Conservation (phyloP, 2,329 filamentous ascomycete species). For the Aspergillus spinulosporus region DNA sequence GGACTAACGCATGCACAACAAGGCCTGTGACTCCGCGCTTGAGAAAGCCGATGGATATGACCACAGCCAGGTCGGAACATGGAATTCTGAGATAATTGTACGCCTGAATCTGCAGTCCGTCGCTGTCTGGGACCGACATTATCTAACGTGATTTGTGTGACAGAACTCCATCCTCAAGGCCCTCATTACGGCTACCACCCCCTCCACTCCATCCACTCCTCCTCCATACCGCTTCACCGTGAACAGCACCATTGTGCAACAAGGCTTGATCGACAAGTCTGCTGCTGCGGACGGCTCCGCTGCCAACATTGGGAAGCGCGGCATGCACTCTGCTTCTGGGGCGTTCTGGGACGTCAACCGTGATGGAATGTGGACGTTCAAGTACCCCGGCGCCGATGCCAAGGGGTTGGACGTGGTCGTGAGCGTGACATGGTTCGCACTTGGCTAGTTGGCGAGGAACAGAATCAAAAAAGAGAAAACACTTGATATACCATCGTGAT, state of each 20-base stretch:
- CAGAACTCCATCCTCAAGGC: conserved; percentile 45
- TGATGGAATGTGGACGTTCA: conserved; percentile 56
- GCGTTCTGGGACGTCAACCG: conserved; percentile 54
- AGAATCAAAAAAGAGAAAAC: conserved; percentile 2
- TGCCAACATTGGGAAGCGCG: conserved; percentile 74
- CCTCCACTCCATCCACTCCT: conserved; percentile 35
- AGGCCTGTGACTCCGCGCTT: conserved; percentile 79
- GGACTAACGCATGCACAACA: conserved; percentile 16
- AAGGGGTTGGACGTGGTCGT: conserved; percentile 52
- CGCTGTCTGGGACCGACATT: not conserved
- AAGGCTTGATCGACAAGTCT: conserved; percentile 58
- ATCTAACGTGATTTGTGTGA: not conserved
- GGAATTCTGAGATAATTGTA: conserved; percentile 95
- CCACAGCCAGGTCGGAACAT: conserved; percentile 77
- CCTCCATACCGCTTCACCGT: conserved; percentile 89
- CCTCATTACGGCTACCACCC: conserved; percentile 45
- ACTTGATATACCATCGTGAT: conserved; percentile 5
- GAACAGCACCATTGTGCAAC: conserved; percentile 98
- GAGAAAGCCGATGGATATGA: conserved; percentile 77
- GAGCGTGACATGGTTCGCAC: conserved; percentile 50
- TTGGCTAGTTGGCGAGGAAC: conserved; percentile 25
- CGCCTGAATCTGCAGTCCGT: conserved; percentile 32
- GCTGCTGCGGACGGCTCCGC: conserved; percentile 57
- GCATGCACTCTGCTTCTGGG: conserved; percentile 57
- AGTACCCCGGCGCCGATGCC: conserved; percentile 49